phyloP scores from a whole-genome alignment of 1,284 basidiomycete species.

The Apiotrichum mycotoxinovorans region DNA sequence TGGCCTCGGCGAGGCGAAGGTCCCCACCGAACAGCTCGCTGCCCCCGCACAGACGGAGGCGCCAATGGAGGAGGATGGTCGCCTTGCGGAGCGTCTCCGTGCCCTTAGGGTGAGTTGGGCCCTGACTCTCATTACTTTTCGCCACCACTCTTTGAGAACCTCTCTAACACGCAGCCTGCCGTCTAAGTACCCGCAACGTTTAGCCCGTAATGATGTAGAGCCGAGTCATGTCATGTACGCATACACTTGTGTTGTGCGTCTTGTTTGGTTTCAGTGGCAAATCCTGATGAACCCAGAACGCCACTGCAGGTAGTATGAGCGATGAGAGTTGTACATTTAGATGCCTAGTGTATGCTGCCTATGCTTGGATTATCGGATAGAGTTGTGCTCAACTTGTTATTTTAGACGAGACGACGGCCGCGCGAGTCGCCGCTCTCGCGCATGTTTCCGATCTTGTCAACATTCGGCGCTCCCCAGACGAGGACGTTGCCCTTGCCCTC shows the following conservation, averaged over 20 bases:
- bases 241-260: conserved; percentile 1
- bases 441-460: conserved; percentile 34
- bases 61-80: conserved; percentile 40
- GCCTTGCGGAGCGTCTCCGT: conserved; percentile 38
- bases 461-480: conserved; percentile 41
- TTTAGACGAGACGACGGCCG: conserved; percentile 5
- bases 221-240: conserved; percentile 23
- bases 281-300: too few species aligned
- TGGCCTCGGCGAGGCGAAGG: conserved; percentile 69
- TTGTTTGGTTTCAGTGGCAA: too few species aligned
- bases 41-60: conserved; percentile 42
- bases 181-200: neutral
- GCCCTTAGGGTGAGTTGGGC: conserved; percentile 40
- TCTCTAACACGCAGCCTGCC: conserved; percentile 1
- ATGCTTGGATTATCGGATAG: neutral
- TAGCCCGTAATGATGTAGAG: conserved; percentile 8
- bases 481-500: conserved; percentile 31
- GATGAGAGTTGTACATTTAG: conserved; percentile 1
- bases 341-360: neutral
- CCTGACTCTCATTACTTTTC: neutral
- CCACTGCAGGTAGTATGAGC: too few species aligned
- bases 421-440: conserved; percentile 14
- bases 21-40: conserved; percentile 44
- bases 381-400: neutral
- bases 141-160: neutral